Base-by-base conservation (phyloP, 257 asterid genomes). In the Oldenlandia corymbosa region DNA sequence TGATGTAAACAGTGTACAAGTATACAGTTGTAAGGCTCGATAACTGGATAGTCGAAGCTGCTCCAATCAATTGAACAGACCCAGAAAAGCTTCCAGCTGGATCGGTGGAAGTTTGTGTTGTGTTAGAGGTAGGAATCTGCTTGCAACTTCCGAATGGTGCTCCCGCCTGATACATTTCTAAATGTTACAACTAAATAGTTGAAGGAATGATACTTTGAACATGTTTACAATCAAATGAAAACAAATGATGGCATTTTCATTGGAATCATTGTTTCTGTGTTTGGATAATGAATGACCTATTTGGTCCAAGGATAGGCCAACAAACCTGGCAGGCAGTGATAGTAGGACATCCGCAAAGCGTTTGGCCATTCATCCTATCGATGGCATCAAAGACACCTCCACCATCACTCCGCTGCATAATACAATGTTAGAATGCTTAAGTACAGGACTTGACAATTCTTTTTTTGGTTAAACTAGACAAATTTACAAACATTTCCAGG, bases 381-480 rank as follows among this genome's bases (percentile, higher is more conserved):
- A 92, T 32, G 65, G 53, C 87, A 78, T 87, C 91, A 68, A 89
- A 85, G 58, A 84, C 94, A 48, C 97, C 99, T 81, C 97, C 96
- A 34, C 99, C 99, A 71, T 89, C 99, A 73, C 99, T 92, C 68
- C 99, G 87, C 98, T 88, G 95, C 78, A 83, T 45, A 59, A 36
- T 24, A 28, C 34, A 60, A 32, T 32, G 53, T 65, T 32, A 64
- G 70, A 69, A 56, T 39, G 47, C 28, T 31, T 36, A 30, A 57
- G 5, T 13, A 20, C n/a, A 53, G 53, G 10, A 54, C 23, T 26
- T 64, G 27, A 24, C 49, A 0, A 57, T 42, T 24, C n/a, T n/a
- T n/a, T n/a, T n/a, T n/a, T n/a, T n/a, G n/a, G n/a, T n/a, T n/a
- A n/a, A n/a, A n/a, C n/a, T n/a, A n/a, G n/a, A n/a, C n/a, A n/a